Evolutionary conservation across 2,329 filamentous ascomycete species (phyloP).

Genomic region (Epichloe uncinata): DNA sequence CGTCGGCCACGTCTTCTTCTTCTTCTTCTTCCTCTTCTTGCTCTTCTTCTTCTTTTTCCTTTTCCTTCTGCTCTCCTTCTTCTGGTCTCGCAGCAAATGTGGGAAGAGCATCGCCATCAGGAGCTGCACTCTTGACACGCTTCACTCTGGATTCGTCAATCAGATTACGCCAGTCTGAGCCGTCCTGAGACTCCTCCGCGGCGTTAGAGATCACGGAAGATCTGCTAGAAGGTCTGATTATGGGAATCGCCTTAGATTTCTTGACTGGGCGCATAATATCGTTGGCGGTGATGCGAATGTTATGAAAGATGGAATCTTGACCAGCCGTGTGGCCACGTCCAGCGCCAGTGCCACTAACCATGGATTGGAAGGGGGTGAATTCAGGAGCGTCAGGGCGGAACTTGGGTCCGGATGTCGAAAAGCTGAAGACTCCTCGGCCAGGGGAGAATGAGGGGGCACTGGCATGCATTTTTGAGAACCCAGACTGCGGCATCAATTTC

Average conservation of each 20-base stretch:
- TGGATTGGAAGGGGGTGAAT: slow-evolving; percentile 51
- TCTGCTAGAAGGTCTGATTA: slow-evolving; percentile 51
- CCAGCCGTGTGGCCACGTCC: slow-evolving; percentile 31
- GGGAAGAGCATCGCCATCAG: slow-evolving; percentile 59
- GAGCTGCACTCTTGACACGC: slow-evolving; percentile 51
- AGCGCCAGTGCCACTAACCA: slow-evolving; percentile 31
- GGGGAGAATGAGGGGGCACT: slow-evolving; percentile 61
- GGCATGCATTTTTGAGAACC: slow-evolving; percentile 47
- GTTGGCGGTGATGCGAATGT: slow-evolving; percentile 48
- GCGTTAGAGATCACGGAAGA: slow-evolving; percentile 22
- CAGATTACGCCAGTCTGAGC: slow-evolving; percentile 40
- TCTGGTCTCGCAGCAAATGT: slow-evolving; percentile 51
- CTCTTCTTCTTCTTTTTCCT: slow-evolving; percentile 4
- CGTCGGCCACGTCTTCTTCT: not conserved
- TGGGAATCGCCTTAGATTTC: slow-evolving; percentile 73
- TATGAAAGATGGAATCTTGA: slow-evolving; percentile 50
- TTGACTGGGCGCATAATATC: slow-evolving; percentile 54
- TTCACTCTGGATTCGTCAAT: slow-evolving; percentile 60
- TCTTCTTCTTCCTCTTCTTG: slow-evolving; percentile 5
- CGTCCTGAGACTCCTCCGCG: slow-evolving; percentile 14
- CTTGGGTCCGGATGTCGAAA: slow-evolving; percentile 50
- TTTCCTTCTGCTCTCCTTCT: slow-evolving; percentile 6
- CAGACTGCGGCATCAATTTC: slow-evolving; percentile 18
- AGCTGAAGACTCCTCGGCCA: slow-evolving; percentile 49
- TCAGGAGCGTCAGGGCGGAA: slow-evolving; percentile 66